Percentiles rank a stretch among this genome's conserved stretches.
Conservation (phyloP, 345 rosid species). For the Rhodamnia rubescens region DNA sequence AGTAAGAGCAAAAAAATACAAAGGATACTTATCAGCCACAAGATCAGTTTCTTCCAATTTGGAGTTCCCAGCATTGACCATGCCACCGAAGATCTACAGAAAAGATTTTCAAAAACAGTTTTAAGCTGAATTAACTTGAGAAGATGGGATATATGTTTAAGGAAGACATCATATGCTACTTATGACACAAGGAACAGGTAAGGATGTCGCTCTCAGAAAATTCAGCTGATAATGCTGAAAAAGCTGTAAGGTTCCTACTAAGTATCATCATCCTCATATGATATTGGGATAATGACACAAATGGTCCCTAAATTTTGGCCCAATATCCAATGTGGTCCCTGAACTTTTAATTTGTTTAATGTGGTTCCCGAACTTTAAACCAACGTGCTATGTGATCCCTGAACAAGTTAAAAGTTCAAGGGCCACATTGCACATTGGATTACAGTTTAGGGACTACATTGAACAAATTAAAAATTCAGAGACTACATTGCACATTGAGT, state of each 20-base stretch:
- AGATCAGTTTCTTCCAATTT: conserved; percentile 47
- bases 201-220: background rate
- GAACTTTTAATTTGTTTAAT: too few relatives aligned
- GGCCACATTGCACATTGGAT: too few relatives aligned
- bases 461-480: too few relatives aligned
- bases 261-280: background rate
- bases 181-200: background rate
- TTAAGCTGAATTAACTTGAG: background rate
- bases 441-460: too few relatives aligned
- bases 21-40: conserved; percentile 83
- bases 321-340: too few relatives aligned
- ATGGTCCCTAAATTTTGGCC: too few relatives aligned
- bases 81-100: conserved; percentile 75
- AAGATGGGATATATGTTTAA: background rate
- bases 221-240: background rate
- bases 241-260: background rate
- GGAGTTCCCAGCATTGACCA: conserved; percentile 84
- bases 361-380: too few relatives aligned
- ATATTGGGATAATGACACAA: too few relatives aligned
- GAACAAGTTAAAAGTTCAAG: too few relatives aligned
- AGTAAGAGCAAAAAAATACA: background rate
- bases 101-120: background rate
- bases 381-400: too few relatives aligned
- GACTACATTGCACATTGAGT: too few relatives aligned
- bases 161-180: background rate